Conservation (phyloP, 148 eudicot species). For the Vaccinium darrowii region DNA sequence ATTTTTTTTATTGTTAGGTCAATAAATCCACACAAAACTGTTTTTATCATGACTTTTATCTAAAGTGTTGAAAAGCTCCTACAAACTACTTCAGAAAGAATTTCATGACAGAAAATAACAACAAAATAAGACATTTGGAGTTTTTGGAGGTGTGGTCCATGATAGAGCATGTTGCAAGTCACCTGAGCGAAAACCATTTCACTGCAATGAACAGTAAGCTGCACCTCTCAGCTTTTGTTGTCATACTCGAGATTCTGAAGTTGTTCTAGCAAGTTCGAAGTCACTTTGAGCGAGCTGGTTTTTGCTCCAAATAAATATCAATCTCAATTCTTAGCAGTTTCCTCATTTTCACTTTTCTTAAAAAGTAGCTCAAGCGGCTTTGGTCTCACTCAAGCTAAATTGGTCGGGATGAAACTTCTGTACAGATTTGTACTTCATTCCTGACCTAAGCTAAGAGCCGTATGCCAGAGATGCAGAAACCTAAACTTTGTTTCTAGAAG, state of each 20-base stretch:
- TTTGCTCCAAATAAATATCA: neutral
- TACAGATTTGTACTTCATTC: neutral
- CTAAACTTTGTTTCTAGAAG: neutral
- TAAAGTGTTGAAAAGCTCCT: neutral
- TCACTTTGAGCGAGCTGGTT: neutral
- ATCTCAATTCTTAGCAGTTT: neutral
- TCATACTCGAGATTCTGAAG: neutral
- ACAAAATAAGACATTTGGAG: neutral
- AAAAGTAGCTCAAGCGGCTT: neutral
- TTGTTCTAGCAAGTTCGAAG: neutral
- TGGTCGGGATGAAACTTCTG: neutral
- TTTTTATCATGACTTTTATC: neutral
- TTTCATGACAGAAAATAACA: neutral
- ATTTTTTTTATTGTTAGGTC: slow-evolving; percentile 6
- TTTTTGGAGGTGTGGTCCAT: neutral
- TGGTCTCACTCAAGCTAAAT: neutral
- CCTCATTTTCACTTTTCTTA: neutral
- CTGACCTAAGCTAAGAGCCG: neutral
- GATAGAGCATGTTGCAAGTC: neutral
- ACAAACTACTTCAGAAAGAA: neutral
- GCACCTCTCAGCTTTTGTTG: neutral
- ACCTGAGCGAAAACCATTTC: neutral
- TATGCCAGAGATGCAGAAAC: neutral
- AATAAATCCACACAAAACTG: neutral
- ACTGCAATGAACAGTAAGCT: neutral